phyloP scores from a whole-genome alignment of 1,284 basidiomycete genomes.

The Leccinum fallax region DNA sequence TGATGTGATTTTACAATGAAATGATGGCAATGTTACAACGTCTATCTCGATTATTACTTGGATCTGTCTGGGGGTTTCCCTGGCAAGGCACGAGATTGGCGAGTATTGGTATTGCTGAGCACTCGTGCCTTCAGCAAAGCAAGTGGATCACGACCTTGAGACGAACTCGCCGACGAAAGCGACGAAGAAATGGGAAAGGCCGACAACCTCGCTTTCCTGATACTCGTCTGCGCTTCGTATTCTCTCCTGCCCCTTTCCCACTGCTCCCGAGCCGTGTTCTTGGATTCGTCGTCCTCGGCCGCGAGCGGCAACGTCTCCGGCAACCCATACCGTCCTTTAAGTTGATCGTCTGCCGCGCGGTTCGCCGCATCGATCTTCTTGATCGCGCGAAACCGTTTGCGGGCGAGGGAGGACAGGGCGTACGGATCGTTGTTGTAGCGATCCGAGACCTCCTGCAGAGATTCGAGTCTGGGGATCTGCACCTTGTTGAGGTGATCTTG shows the following conservation, averaged over 20 bases:
- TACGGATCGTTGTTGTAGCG: constrained; percentile 86
- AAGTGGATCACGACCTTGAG: constrained; percentile 33
- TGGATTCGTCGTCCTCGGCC: constrained; percentile 58
- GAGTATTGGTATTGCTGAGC: constrained; percentile 50
- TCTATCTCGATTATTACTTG: constrained; percentile 18
- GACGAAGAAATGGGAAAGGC: constrained; percentile 38
- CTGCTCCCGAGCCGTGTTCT: constrained; percentile 59
- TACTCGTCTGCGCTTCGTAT: constrained; percentile 41
- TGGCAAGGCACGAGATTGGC: constrained; percentile 30
- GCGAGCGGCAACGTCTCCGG: constrained; percentile 62
- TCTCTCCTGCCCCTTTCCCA: constrained; percentile 57
- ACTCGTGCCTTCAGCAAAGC: constrained; percentile 56
- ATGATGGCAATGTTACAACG: constrained; percentile 1
- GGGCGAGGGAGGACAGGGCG: constrained; percentile 67
- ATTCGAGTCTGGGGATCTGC: constrained; percentile 75
- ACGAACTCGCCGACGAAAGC: constrained; percentile 19
- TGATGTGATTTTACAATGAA: constrained; percentile 19
- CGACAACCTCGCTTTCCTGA: constrained; percentile 52
- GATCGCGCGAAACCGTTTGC: constrained; percentile 82
- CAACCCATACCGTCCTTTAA: constrained; percentile 76
- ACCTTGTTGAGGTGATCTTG: constrained; percentile 72
- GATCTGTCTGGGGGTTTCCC: constrained; percentile 24
- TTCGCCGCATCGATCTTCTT: constrained; percentile 78
- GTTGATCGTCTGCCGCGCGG: constrained; percentile 62
- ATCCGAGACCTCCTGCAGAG: constrained; percentile 73